Evolutionary conservation across 2,329 filamentous ascomycete species (phyloP), one percentile per base, ranked within the genome.

Genomic region (Trichoderma simmonsii): DNA sequence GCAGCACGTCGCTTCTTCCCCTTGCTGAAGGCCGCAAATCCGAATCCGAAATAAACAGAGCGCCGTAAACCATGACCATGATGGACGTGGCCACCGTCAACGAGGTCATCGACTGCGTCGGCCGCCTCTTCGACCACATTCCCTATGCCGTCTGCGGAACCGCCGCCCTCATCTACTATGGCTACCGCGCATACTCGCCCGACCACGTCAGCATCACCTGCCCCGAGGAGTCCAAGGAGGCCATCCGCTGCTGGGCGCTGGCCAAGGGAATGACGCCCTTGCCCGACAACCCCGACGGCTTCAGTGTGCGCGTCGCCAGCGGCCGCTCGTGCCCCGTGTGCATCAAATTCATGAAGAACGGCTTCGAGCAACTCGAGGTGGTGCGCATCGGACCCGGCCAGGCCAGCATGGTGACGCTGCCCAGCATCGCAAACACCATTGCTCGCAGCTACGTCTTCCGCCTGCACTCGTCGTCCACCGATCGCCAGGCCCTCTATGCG

Each of bases 71-170:
- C 2, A 61, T 43, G n/a, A 30, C 73, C 2, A 61, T 43, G n/a
- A 81, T 83, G 74, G 75, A 70, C 39, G 74, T 64, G 1, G 71
- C 72, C n/a, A 77, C 77, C 60, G 78, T 86, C 9, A 72, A 70
- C 14, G 79, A 83, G 61, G 76, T 86, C 32, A 81, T 86, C 73
- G 74, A 76, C 28, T 75, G 77, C n/a, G 75, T 88, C 56, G 80
- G 83, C 71, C 62, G 65, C 0, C 77, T 80, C 5, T 80, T 88
- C 24, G 74, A 76, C 21, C 82, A 86, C 75, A 80, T 85, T 1
- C 82, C 80, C 24, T 87, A 86, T 76, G 83, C 83, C 12, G 80
- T 88, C 56, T 81, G 79, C 74, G 86, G 86, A 26, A 79, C 81
- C 26, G 81, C 81, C 0, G 85, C 85, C 14, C 79, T 88, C 72